A percentile compares a stretch with the other conserved stretches of the same genome.
Evolutionary conservation across 768 basidiomycete genomes (phyloP).

Genomic region (Amylocystis lapponica): DNA sequence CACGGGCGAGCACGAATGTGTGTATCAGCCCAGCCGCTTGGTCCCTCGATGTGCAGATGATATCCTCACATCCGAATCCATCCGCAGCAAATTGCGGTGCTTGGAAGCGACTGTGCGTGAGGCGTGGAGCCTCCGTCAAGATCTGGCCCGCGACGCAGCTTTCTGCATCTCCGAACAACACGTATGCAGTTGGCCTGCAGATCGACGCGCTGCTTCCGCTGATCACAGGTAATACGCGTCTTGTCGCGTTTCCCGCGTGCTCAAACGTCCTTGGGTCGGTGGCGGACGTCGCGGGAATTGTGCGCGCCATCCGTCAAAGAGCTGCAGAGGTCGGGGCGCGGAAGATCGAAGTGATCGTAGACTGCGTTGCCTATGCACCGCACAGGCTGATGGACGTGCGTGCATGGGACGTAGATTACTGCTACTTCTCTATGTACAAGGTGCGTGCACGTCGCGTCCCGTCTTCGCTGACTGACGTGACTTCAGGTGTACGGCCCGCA

Average conservation of each 20-base stretch:
- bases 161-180: conserved; percentile 38
- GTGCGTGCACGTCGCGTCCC: conserved; percentile 26
- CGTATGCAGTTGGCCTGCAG: conserved; percentile 56
- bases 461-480: background rate
- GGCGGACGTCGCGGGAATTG: conserved; percentile 53
- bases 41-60: too few species aligned
- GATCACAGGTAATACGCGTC: conserved; percentile 57
- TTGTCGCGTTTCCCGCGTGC: conserved; percentile 69
- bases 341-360: conserved; percentile 64
- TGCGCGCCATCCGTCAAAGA: conserved; percentile 42
- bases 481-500: conserved; percentile 71
- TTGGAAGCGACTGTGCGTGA: conserved; percentile 70
- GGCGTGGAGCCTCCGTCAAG: conserved; percentile 48
- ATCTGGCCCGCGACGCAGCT: conserved; percentile 49
- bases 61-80: too few species aligned
- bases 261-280: conserved; percentile 72
- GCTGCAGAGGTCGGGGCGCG: conserved; percentile 46
- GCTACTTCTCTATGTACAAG: conserved; percentile 73
- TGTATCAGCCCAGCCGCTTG: conserved; percentile 4
- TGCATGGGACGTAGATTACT: conserved; percentile 75
- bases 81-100: conserved; percentile 64
- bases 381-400: conserved; percentile 67
- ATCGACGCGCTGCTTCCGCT: conserved; percentile 55
- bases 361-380: conserved; percentile 77
- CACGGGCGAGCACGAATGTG: conserved; percentile 79